Evolutionary conservation across 1,139 yeast species (phyloP).

Genomic region (Maudiozyma humilis): DNA sequence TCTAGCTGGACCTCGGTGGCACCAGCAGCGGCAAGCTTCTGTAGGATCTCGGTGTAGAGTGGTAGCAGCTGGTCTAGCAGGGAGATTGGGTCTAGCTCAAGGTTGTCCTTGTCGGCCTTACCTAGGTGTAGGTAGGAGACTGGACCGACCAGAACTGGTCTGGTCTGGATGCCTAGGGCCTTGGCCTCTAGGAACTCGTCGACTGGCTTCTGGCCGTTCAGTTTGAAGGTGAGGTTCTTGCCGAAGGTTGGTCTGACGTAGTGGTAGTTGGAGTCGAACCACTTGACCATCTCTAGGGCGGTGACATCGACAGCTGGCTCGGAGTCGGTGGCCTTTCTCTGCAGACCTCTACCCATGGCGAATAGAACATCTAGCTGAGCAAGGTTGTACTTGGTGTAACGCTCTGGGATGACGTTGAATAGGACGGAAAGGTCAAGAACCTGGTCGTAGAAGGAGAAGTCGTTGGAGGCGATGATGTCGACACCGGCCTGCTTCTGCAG

Average conservation of each 20-base stretch:
- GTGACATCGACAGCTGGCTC: conserved; percentile 92
- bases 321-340: conserved; percentile 87
- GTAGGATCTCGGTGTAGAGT: conserved; percentile 80
- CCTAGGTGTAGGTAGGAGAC: conserved; percentile 91
- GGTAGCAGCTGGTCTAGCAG: conserved; percentile 84
- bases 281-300: conserved; percentile 98
- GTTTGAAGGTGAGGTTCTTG: conserved; percentile 50
- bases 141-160: conserved; percentile 96
- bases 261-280: conserved; percentile 99
- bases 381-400: conserved; percentile 88
- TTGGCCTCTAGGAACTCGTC: conserved; percentile 97
- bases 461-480: conserved; percentile 93
- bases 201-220: conserved; percentile 92
- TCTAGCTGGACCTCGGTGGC: conserved; percentile 93
- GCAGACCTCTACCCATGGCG: conserved; percentile 99
- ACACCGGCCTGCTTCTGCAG: conserved; percentile 96
- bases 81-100: conserved; percentile 87
- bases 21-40: conserved; percentile 88
- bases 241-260: conserved; percentile 97
- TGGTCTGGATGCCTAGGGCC: conserved; percentile 89
- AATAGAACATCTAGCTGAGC: conserved; percentile 86
- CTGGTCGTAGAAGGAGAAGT: conserved; percentile 96
- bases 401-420: conserved; percentile 93
- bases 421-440: conserved; percentile 85
- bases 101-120: conserved; percentile 96